Percentiles rank a stretch among this genome's conserved stretches.
These are phyloP conservation scores for Trichophyton benhamiae DNA, from an alignment of 2,329 filamentous ascomycete species.

Conservation along the genomic window DNA sequence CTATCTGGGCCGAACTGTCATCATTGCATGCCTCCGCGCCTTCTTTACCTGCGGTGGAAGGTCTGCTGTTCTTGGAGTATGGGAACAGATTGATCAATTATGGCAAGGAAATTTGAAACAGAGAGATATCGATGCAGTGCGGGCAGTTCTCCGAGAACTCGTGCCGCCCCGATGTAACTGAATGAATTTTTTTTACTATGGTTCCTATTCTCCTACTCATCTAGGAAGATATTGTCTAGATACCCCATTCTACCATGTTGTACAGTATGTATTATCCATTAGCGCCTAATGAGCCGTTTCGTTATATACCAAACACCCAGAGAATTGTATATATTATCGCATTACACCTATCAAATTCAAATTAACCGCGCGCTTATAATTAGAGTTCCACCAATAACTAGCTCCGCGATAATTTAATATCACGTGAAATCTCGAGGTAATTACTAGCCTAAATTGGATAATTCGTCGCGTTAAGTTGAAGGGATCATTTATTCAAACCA, in stretches of 20 bases:
- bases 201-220: background rate
- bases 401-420: background rate
- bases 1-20: conserved; percentile 31
- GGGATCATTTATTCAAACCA: background rate
- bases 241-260: background rate
- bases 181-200: background rate
- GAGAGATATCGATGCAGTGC: conserved; percentile 26
- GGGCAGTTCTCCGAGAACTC: conserved; percentile 28
- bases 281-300: background rate
- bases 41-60: conserved; percentile 28
- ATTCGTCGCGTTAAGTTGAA: background rate
- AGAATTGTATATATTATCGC: too few relatives aligned
- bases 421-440: background rate
- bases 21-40: conserved; percentile 28
- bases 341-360: too few relatives aligned
- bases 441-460: too few relatives aligned
- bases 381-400: background rate
- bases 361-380: too few relatives aligned
- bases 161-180: conserved; percentile 9
- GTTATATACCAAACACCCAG: background rate
- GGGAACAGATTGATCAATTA: conserved; percentile 29
- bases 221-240: background rate
- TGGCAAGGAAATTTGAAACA: conserved; percentile 28
- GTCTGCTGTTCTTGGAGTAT: conserved; percentile 27
- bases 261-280: background rate